Base-by-base conservation (phyloP, 2,329 filamentous ascomycete genomes). In the Sporothrix humicola region DNA sequence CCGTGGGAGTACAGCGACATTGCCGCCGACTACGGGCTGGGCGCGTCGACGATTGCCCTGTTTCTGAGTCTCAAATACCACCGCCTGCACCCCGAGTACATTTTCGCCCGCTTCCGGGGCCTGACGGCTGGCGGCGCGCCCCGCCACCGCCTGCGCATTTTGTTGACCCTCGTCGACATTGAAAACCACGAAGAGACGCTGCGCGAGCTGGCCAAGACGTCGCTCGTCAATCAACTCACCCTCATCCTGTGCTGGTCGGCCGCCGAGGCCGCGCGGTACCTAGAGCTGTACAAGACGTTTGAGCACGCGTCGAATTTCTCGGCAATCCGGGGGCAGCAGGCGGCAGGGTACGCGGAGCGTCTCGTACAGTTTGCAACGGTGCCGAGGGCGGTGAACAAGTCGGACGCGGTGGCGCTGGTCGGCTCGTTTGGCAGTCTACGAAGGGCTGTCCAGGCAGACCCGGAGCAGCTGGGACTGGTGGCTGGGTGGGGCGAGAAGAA, bases 1-100 rank as follows among this genome's bases (percentile, higher is more conserved):
- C 89, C 94, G 0, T 99, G 96, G 96, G 96, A 99, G 82, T 98
- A 97, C 82, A 95, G 93, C 75, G 95, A 98, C 79, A 97, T 97
- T n/a, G 91, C 92, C 1, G 93, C 95, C 46, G 96, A 99, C 83
- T 99, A 97, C 81, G 92, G 95, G 9, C 86, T 98, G 31, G 95
- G 96, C 0, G 81, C 88, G 58, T 97, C 94, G 0, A 97, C 95
- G 7, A 97, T 95, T 79, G 95, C 93, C 0, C 87, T 99, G 5
- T 99, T 98, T 80, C 85, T 99, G 58, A 87, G 93, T 66, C 88
- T 99, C 72, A 99, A 98, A 82, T 99, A 99, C 82, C 96, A 99
- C 82, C 93, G 95, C 42, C 87, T 99, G 71, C 96, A 99, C 80
- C 96, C 96, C 0, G 96, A 99, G 82, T 99, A 99, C 84, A 94